These are phyloP conservation scores for Stachybotrys chlorohalonatus DNA, from an alignment of 2,329 filamentous ascomycete genomes.

Conservation along the genomic window DNA sequence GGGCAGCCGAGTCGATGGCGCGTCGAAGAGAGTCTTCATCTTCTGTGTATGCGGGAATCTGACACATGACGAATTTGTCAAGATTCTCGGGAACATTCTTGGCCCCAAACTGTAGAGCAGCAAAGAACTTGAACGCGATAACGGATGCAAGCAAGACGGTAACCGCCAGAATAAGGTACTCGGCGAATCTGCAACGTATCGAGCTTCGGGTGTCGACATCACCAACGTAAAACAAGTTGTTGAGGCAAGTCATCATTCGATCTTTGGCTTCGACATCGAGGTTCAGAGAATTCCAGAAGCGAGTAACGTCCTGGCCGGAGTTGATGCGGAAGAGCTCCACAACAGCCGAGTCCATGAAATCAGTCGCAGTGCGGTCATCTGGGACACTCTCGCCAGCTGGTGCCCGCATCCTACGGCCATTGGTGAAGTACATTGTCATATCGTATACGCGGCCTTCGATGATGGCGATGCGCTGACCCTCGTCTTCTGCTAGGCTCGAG, in stretches of 20 bases:
- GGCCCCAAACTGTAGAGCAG: constrained; percentile 83
- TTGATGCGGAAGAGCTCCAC: constrained; percentile 67
- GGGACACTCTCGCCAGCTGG: constrained; percentile 41
- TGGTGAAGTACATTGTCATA: constrained; percentile 70
- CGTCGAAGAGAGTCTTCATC: constrained; percentile 95
- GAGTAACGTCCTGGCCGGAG: constrained; percentile 71
- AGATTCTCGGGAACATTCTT: constrained; percentile 93
- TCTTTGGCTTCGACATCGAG: constrained; percentile 47
- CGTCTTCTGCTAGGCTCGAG: constrained; percentile 52
- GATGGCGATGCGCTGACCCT: constrained; percentile 63
- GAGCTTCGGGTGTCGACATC: constrained; percentile 89
- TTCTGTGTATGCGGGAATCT: constrained; percentile 96
- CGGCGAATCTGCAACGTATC: constrained; percentile 72
- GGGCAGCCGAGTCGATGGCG: constrained; percentile 90
- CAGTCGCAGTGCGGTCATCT: constrained; percentile 39
- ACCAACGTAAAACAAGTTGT: constrained; percentile 92
- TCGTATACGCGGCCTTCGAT: constrained; percentile 80
- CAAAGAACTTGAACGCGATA: constrained; percentile 93
- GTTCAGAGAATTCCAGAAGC: constrained; percentile 67
- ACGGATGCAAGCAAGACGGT: constrained; percentile 72
- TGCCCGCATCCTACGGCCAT: constrained; percentile 58
- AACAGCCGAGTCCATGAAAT: constrained; percentile 76
- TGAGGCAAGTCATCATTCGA: constrained; percentile 73
- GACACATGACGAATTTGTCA: constrained; percentile 97
- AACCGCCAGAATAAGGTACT: constrained; percentile 81